Percentiles rank a stretch among this genome's conserved stretches.
phyloP scores from a whole-genome alignment of 305 asterid species.

The Ajuga reptans region DNA sequence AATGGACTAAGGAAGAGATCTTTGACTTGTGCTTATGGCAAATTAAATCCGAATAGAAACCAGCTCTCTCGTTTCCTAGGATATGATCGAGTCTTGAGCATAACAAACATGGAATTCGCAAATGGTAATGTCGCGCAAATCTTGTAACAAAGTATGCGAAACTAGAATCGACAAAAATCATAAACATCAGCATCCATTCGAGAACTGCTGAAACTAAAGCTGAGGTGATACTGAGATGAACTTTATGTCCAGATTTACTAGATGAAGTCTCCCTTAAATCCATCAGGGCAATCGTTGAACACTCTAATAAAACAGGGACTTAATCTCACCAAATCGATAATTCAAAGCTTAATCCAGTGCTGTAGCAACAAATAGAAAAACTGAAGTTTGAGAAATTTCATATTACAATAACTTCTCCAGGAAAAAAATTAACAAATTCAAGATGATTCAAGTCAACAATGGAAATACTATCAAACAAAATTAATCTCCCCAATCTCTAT shows the following conservation, averaged over 20 bases:
- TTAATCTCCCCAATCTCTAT: background rate
- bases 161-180: slow-evolving; percentile 59
- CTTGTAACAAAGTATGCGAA: slow-evolving; percentile 60
- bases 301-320: slow-evolving; percentile 6
- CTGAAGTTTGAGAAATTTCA: background rate
- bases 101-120: slow-evolving; percentile 66
- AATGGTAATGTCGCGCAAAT: slow-evolving; percentile 48
- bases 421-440: background rate
- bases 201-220: slow-evolving; percentile 58
- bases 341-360: slow-evolving; percentile 19
- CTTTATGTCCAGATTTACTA: slow-evolving; percentile 21
- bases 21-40: slow-evolving; percentile 58
- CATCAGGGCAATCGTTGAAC: slow-evolving; percentile 29
- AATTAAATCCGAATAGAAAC: slow-evolving; percentile 58
- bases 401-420: background rate
- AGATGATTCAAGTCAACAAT: background rate
- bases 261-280: slow-evolving; percentile 28
- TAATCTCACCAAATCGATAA: slow-evolving; percentile 8
- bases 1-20: slow-evolving; percentile 49
- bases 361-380: slow-evolving; percentile 8
- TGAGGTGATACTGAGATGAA: slow-evolving; percentile 29
- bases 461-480: background rate
- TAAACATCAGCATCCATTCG: slow-evolving; percentile 71
- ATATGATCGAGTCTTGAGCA: slow-evolving; percentile 88
- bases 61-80: slow-evolving; percentile 44